Evolutionary conservation across 1,284 basidiomycete genomes (phyloP).

Genomic region (Coniophora puteana): DNA sequence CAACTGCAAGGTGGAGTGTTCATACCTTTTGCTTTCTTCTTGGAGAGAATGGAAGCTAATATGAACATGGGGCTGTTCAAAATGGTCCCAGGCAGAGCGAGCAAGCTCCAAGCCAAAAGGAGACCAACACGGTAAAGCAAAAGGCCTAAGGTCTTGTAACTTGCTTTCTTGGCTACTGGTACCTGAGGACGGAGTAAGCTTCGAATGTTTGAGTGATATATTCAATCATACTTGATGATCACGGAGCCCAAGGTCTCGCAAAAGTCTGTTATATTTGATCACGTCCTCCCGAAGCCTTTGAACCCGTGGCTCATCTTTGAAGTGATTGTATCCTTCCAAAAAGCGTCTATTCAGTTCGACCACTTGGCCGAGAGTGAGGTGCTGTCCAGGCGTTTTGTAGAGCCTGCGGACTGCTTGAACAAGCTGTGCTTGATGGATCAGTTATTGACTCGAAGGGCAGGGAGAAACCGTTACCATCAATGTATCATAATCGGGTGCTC

Average conservation of each 20-base stretch:
- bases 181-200: slow-evolving; percentile 42
- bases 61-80: slow-evolving; percentile 96
- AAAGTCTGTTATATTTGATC: slow-evolving; percentile 89
- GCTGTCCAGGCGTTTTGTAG: slow-evolving; percentile 94
- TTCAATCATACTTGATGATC: slow-evolving; percentile 82
- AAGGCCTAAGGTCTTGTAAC: slow-evolving; percentile 87
- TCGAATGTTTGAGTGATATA: background rate
- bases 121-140: slow-evolving; percentile 84
- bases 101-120: slow-evolving; percentile 79
- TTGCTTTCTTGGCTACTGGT: slow-evolving; percentile 76
- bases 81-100: slow-evolving; percentile 93
- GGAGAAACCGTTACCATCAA: slow-evolving; percentile 71
- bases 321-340: slow-evolving; percentile 90
- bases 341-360: slow-evolving; percentile 96
- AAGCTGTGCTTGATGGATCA: slow-evolving; percentile 43
- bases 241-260: slow-evolving; percentile 92
- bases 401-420: slow-evolving; percentile 95
- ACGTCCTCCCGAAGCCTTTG: slow-evolving; percentile 82
- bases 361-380: slow-evolving; percentile 92
- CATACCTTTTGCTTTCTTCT: slow-evolving; percentile 87
- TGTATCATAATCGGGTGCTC: slow-evolving; percentile 97
- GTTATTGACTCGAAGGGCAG: background rate
- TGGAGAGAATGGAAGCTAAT: slow-evolving; percentile 84
- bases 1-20: background rate
- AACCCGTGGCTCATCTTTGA: slow-evolving; percentile 92